Conservation (phyloP, 2,329 filamentous ascomycete species). For the Thelonectria blattea region DNA sequence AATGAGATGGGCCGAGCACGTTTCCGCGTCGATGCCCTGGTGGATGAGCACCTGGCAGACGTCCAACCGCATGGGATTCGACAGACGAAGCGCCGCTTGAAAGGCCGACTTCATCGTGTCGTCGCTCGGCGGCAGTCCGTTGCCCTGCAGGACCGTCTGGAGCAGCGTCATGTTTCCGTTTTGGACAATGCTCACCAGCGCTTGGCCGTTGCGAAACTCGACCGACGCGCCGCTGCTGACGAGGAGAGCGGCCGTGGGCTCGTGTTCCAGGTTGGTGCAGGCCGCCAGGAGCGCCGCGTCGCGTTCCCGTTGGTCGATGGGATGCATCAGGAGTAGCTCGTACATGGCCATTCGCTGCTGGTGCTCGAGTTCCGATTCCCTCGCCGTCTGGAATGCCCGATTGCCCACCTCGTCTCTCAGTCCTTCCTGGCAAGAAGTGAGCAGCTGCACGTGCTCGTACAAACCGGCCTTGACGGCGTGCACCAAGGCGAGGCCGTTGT, state of each 20-base stretch:
- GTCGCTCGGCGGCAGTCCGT: background rate
- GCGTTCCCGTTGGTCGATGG: background rate
- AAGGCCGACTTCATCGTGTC: background rate
- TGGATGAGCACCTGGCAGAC: background rate
- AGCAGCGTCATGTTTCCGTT: background rate
- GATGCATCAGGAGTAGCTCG: background rate
- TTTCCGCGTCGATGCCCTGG: background rate
- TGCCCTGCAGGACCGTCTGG: background rate
- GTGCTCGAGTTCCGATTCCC: background rate
- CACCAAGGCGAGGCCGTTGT: background rate
- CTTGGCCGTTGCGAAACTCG: background rate
- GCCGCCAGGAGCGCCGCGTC: background rate
- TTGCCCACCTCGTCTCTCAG: background rate
- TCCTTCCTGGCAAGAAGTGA: background rate
- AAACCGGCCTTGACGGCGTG: background rate
- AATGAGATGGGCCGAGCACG: background rate
- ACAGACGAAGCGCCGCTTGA: background rate
- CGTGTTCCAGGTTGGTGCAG: background rate
- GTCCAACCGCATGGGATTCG: background rate
- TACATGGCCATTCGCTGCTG: background rate
- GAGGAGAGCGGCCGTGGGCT: background rate
- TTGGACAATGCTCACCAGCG: background rate
- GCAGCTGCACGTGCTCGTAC: background rate
- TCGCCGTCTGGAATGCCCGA: background rate
- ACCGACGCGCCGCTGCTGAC: background rate